Evolutionary conservation across 2,329 filamentous ascomycete species (phyloP).

Genomic region (Hypoxylon sp.): DNA sequence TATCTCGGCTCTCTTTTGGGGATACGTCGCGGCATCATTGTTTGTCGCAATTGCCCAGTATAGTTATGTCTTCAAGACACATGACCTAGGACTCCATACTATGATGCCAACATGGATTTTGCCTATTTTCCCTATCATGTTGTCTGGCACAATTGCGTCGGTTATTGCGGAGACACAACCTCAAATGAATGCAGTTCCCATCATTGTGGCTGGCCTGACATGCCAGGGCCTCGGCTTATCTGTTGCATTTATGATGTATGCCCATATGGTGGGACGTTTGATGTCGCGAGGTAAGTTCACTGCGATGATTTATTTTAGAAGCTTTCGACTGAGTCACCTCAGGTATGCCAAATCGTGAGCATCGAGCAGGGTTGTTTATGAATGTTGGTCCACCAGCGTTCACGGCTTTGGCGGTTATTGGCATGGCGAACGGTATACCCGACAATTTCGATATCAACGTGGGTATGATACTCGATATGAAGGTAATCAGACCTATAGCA

Average conservation of each 20-base stretch:
- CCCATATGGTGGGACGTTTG: slow-evolving; percentile 79
- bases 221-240: slow-evolving; percentile 79
- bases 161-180: slow-evolving; percentile 75
- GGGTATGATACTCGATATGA: slow-evolving; percentile 33
- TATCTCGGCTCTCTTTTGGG: slow-evolving; percentile 78
- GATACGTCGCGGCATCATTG: slow-evolving; percentile 74
- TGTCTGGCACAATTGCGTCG: slow-evolving; percentile 78
- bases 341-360: slow-evolving; percentile 74
- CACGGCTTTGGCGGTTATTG: slow-evolving; percentile 78
- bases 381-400: slow-evolving; percentile 80
- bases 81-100: slow-evolving; percentile 71
- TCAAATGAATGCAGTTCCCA: slow-evolving; percentile 68
- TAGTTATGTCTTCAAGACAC: slow-evolving; percentile 73
- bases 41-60: slow-evolving; percentile 76
- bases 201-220: slow-evolving; percentile 75
- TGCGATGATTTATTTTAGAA: neutral
- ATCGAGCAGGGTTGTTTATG: slow-evolving; percentile 80
- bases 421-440: slow-evolving; percentile 73
- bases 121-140: slow-evolving; percentile 81
- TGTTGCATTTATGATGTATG: slow-evolving; percentile 80
- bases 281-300: slow-evolving; percentile 63
- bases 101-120: slow-evolving; percentile 84
- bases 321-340: neutral
- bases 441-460: slow-evolving; percentile 60
- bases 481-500: slow-evolving; percentile 61